phyloP scores from a whole-genome alignment of 306 rosid species.

The Medicago truncatula region DNA sequence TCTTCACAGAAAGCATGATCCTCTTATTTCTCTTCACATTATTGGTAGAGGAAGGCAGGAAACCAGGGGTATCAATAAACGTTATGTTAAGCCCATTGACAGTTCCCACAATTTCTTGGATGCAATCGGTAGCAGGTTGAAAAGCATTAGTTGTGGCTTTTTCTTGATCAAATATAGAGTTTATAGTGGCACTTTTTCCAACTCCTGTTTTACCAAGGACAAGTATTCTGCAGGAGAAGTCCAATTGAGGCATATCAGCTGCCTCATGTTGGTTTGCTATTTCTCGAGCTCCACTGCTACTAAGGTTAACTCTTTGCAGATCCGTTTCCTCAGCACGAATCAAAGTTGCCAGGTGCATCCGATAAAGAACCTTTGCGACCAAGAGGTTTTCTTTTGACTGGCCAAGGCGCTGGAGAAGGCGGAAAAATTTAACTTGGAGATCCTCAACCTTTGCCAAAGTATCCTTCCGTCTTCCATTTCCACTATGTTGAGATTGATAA shows the following conservation, averaged over 20 bases:
- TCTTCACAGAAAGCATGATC: slow-evolving; percentile 77
- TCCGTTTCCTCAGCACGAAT: slow-evolving; percentile 77
- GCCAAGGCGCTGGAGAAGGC: slow-evolving; percentile 68
- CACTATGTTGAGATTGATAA: slow-evolving; percentile 43
- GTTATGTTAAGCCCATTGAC: slow-evolving; percentile 72
- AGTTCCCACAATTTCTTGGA: slow-evolving; percentile 81
- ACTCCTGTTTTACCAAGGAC: slow-evolving; percentile 95
- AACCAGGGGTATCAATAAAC: slow-evolving; percentile 93
- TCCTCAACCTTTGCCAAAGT: slow-evolving; percentile 68
- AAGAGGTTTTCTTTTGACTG: slow-evolving; percentile 72
- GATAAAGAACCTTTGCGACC: slow-evolving; percentile 83
- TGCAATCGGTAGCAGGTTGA: slow-evolving; percentile 82
- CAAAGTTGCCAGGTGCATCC: slow-evolving; percentile 90
- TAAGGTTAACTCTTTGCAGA: slow-evolving; percentile 64
- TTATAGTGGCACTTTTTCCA: slow-evolving; percentile 98
- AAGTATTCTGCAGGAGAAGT: slow-evolving; percentile 85
- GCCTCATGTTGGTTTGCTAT: slow-evolving; percentile 72
- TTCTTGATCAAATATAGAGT: slow-evolving; percentile 80
- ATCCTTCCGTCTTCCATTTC: slow-evolving; percentile 52
- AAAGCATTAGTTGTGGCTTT: slow-evolving; percentile 84
- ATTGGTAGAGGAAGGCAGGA: slow-evolving; percentile 63
- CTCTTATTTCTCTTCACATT: slow-evolving; percentile 81
- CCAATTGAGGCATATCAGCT: slow-evolving; percentile 58
- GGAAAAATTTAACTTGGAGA: slow-evolving; percentile 79
- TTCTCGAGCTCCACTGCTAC: slow-evolving; percentile 56